Conservation (phyloP, 495 filamentous ascomycete species). For the Annulohypoxylon maeteangense region DNA sequence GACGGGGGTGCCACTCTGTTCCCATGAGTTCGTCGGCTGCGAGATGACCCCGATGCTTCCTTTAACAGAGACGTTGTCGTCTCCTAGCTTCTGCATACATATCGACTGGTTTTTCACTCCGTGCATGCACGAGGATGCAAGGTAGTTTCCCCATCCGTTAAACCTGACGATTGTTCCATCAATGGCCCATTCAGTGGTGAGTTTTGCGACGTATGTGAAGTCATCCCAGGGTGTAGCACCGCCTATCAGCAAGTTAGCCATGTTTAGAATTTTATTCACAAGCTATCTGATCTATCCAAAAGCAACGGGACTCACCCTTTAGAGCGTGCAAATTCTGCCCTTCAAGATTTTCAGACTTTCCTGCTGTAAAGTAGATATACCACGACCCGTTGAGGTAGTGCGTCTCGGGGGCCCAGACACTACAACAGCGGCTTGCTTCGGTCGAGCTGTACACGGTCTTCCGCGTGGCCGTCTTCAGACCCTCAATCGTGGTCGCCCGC, state of each 20-base stretch:
- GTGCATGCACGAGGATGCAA: slow-evolving; percentile 61
- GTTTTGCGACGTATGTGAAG: slow-evolving; percentile 51
- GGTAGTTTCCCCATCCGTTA: slow-evolving; percentile 50
- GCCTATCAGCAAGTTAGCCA: slow-evolving; percentile 43
- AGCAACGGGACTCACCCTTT: slow-evolving; percentile 30
- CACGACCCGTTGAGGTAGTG: slow-evolving; percentile 60
- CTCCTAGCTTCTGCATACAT: slow-evolving; percentile 52
- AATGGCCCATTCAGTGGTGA: slow-evolving; percentile 59
- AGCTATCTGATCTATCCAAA: no score
- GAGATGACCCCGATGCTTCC: slow-evolving; percentile 52
- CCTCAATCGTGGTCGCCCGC: slow-evolving; percentile 59
- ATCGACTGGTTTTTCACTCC: slow-evolving; percentile 55
- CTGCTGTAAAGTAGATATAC: slow-evolving; percentile 58
- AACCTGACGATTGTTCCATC: slow-evolving; percentile 58
- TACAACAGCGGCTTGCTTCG: slow-evolving; percentile 55
- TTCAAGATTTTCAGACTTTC: slow-evolving; percentile 43
- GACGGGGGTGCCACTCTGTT: slow-evolving; percentile 61
- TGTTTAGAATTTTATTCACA: background rate
- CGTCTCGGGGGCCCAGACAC: slow-evolving; percentile 68
- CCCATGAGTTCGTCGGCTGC: slow-evolving; percentile 59
- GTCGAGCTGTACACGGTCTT: slow-evolving; percentile 59
- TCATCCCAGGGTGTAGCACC: slow-evolving; percentile 55
- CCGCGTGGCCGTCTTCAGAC: slow-evolving; percentile 58
- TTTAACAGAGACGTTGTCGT: slow-evolving; percentile 43
- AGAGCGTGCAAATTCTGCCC: slow-evolving; percentile 56